Evolutionary conservation across 345 rosid genomes (phyloP).

Genomic region (Corymbia maculata): DNA sequence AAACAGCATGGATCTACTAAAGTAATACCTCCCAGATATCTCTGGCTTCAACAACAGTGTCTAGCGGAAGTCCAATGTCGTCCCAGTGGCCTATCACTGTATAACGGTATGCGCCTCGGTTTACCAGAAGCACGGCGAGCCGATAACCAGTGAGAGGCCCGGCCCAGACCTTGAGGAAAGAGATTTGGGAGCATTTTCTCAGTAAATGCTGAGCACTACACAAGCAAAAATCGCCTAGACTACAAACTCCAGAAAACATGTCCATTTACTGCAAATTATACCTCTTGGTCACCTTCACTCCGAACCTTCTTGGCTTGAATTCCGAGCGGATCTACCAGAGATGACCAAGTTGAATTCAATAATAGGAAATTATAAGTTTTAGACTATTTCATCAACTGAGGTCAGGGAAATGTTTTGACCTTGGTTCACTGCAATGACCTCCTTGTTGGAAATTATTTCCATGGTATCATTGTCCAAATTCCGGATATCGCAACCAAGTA

Average conservation of each 20-base stretch:
- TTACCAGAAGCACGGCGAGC: slow-evolving; percentile 53
- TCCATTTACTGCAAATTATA: neutral
- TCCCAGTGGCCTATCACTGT: slow-evolving; percentile 58
- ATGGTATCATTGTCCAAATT: slow-evolving; percentile 15
- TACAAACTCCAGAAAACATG: neutral
- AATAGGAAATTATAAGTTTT: neutral
- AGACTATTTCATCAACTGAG: neutral
- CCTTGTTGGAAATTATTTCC: slow-evolving; percentile 23
- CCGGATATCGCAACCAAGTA: slow-evolving; percentile 33
- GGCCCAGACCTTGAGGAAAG: slow-evolving; percentile 56
- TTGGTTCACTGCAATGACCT: slow-evolving; percentile 42
- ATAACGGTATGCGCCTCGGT: slow-evolving; percentile 27
- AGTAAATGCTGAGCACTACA: neutral
- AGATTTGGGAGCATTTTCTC: neutral
- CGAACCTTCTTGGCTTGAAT: slow-evolving; percentile 47
- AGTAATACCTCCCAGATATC: slow-evolving; percentile 72
- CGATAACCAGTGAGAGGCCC: slow-evolving; percentile 57
- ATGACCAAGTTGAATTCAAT: neutral
- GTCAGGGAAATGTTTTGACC: slow-evolving; percentile 5
- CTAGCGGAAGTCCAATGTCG: slow-evolving; percentile 55
- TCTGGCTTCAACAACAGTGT: slow-evolving; percentile 43
- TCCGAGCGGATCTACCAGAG: slow-evolving; percentile 22
- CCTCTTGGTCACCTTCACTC: slow-evolving; percentile 29
- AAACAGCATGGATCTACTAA: neutral
- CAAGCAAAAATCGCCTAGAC: neutral